Conservation (phyloP, 805 yeast species). For the Metschnikowia lochheadii region DNA sequence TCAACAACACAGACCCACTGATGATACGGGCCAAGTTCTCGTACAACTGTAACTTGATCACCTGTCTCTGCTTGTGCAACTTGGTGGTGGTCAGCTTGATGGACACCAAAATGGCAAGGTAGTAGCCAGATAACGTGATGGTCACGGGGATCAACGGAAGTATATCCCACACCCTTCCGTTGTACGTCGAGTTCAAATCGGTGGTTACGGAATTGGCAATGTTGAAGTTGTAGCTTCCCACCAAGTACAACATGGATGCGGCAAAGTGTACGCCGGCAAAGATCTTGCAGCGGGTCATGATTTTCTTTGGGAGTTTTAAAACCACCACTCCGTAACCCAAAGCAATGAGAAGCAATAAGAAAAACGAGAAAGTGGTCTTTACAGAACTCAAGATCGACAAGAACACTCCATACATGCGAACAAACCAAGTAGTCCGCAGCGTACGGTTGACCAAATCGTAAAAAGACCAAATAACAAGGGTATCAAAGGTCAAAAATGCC, state of each 20-base stretch:
- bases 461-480: constrained; percentile 85
- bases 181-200: background rate
- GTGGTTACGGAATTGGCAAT: constrained; percentile 16
- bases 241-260: constrained; percentile 32
- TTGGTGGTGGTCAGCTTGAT: constrained; percentile 70
- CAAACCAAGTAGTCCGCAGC: constrained; percentile 51
- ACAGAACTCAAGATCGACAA: constrained; percentile 75
- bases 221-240: constrained; percentile 30
- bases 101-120: constrained; percentile 68
- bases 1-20: constrained; percentile 62
- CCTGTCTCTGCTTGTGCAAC: constrained; percentile 80
- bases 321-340: constrained; percentile 94
- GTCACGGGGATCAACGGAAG: constrained; percentile 69
- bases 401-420: constrained; percentile 64
- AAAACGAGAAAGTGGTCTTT: constrained; percentile 83
- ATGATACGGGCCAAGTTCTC: constrained; percentile 69
- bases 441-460: constrained; percentile 74
- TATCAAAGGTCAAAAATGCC: constrained; percentile 76
- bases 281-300: constrained; percentile 59
- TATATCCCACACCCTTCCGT: constrained; percentile 49
- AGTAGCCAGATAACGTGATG: constrained; percentile 65
- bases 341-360: constrained; percentile 76
- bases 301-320: constrained; percentile 71
- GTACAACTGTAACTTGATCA: constrained; percentile 87
- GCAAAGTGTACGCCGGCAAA: constrained; percentile 38